These are phyloP conservation scores for Eimeria falciformis DNA, from an alignment of 169 alveolate species.

Conservation along the genomic window DNA sequence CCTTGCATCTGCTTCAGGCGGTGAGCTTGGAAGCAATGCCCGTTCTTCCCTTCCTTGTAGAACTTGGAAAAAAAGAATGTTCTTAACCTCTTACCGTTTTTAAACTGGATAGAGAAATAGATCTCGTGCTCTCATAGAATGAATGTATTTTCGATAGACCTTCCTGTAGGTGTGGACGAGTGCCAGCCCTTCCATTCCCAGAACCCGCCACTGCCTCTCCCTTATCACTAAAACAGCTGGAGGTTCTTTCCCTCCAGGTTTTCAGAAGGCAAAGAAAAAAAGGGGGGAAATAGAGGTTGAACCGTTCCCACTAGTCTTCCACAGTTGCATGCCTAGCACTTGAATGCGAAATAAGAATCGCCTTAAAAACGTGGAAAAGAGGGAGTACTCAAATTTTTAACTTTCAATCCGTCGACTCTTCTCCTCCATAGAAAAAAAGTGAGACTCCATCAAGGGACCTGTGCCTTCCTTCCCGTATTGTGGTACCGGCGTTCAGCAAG, in stretches of 20 bases:
- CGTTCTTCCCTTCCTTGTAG: no score
- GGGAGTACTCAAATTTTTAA: neutral
- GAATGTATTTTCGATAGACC: no score
- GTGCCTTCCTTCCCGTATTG: conserved; percentile 39
- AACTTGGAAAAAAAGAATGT: no score
- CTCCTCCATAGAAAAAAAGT: conserved; percentile 15
- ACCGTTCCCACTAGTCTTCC: conserved; percentile 32
- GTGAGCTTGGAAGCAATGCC: no score
- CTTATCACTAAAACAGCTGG: neutral
- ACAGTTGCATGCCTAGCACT: neutral
- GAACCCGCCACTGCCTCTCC: no score
- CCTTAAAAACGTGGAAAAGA: neutral
- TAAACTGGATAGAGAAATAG: no score
- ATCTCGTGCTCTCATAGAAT: no score
- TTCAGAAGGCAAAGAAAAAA: no score
- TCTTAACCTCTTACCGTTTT: no score
- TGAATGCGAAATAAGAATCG: conserved; percentile 21
- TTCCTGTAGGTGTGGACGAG: no score
- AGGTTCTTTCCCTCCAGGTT: neutral
- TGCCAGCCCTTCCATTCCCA: no score
- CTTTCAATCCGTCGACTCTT: conserved; percentile 16
- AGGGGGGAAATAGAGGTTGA: neutral
- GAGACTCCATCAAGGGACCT: neutral
- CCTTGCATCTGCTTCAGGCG: no score
- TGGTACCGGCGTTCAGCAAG: neutral